Base-by-base conservation (phyloP, 2,329 filamentous ascomycete genomes). In the Nemania sp. region DNA sequence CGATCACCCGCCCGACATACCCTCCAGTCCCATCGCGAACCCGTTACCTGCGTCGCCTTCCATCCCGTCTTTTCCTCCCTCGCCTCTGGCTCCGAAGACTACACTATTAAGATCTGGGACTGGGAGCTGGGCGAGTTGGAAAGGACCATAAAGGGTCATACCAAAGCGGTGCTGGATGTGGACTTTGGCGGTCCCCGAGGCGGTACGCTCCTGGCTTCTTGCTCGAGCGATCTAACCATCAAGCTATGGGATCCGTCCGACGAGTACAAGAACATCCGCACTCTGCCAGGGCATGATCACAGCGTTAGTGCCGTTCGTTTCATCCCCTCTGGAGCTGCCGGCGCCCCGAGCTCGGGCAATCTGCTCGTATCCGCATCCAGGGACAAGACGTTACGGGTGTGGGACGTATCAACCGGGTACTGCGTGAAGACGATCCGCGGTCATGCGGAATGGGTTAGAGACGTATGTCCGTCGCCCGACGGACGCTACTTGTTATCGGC, bases 31-130 rank as follows among this genome's bases (percentile, higher is more conserved):
- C 92, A 96, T 72, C 84, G 91, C 64, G 78, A 84, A 20, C 83
- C 90, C 12, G 86, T 97, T 54, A 96, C 88, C 52, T 92, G 90
- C 66, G 86, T 97, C 53, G 92, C 92, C 14, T 97, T 97, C 68
- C 92, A 97, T 69, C 92, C 92, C 0, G 80, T 94, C 26, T 97
- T 96, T 73, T 93, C 91, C 8, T 93, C 90, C 5, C 78, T 97
- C 19, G 93, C 92, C 8, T 94, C 91, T 0, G 92, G 90, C 14
- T 95, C 91, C 7, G 92, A 96, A 70, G 93, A 97, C 71, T 89
- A 84, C 49, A 96, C 89, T 6, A 96, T 97, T 71, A 97, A 97
- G 68, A 92, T 97, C 50, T 97, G 92, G 92, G 92, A 97, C 68
- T 97, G 91, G 89, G 92, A 97, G 67, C 75, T 95, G 20, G 93